Conservation (phyloP, 331 rosid genomes). For the Malus hybrid region DNA sequence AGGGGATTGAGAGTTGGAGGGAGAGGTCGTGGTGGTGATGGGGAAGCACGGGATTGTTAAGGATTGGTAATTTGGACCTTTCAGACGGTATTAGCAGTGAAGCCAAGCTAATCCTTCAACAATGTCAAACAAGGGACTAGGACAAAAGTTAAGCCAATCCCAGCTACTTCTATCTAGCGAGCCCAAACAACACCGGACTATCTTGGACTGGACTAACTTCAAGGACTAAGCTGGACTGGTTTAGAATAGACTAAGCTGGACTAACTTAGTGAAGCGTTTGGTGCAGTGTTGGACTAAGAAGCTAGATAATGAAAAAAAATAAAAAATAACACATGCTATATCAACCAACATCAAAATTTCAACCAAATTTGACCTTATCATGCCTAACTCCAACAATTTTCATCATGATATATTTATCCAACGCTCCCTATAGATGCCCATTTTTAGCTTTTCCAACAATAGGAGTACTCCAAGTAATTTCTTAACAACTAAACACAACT, state of each 20-base stretch:
- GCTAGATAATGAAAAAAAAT: no score
- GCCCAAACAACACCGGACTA: background rate
- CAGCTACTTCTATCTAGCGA: background rate
- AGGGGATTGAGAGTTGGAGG: background rate
- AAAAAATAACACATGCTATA: no score
- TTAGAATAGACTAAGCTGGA: no score
- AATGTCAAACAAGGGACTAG: background rate
- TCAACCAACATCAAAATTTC: no score
- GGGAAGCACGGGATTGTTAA: background rate
- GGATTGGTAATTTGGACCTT: background rate
- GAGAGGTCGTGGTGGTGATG: background rate
- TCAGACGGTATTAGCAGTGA: background rate
- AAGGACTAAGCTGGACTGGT: no score
- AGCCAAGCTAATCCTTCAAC: background rate
- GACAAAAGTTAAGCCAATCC: background rate
- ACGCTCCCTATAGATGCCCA: constrained; percentile 43
- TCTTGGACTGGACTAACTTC: no score
- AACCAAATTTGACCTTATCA: constrained; percentile 57
- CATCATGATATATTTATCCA: constrained; percentile 60
- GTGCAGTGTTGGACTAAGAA: no score
- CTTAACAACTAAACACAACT: no score
- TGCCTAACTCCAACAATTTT: constrained; percentile 59
- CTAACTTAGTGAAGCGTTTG: no score
- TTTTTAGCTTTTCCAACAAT: constrained; percentile 75
- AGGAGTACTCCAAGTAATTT: constrained; percentile 77